Base-by-base conservation (phyloP, 1,139 yeast species). In the Kazachstania sp. region DNA sequence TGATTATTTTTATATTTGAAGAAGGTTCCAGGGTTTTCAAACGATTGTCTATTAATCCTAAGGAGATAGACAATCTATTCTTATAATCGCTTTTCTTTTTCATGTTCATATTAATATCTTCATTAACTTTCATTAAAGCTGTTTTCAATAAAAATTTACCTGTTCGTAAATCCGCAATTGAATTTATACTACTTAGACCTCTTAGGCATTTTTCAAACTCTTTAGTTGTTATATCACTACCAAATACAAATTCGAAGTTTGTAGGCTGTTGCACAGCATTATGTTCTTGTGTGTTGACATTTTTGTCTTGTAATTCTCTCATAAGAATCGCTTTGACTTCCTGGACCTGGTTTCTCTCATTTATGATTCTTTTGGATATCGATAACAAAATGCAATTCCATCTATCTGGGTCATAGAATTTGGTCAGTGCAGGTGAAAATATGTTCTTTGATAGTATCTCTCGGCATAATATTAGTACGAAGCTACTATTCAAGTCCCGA, bases 261-360 rank as follows among this genome's bases (percentile, higher is more conserved):
- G 11, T 15, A 3, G 23, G 29, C 4, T 35, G 15, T 11, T 31
- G 11, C 8, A 34, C n/a, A 12, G 13, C 15, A 26, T 31, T 43
- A 20, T 8, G 41, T 16, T 15, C 36, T 36, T 31, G 43, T 39
- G 12, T n/a, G 8, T 36, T 45, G 2, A 42, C 26, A 9, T 45
- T 30, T 18, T 47, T 39, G 9, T 69, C 60, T 16, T 58, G 51
- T 30, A 61, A 43, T 41, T 61, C 64, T 43, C 58, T 51, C 1
- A 64, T 54, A 37, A 90, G 70, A 0, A 86, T 86, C 16, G 77
- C 79, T 51, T 95, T 70, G 16, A 88, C 72, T 54, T 79, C 78
- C 53, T 82, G 79, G 0, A 88, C 95, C 58, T 86, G 88, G 37
- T 77, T 78, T 51, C 90, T 72, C 57, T 87, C 94, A 52, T 80